A percentile compares a stretch with the other conserved stretches of the same genome.
Evolutionary conservation across 495 filamentous ascomycete species (phyloP).

Genomic region (Geoglossum glabrum): DNA sequence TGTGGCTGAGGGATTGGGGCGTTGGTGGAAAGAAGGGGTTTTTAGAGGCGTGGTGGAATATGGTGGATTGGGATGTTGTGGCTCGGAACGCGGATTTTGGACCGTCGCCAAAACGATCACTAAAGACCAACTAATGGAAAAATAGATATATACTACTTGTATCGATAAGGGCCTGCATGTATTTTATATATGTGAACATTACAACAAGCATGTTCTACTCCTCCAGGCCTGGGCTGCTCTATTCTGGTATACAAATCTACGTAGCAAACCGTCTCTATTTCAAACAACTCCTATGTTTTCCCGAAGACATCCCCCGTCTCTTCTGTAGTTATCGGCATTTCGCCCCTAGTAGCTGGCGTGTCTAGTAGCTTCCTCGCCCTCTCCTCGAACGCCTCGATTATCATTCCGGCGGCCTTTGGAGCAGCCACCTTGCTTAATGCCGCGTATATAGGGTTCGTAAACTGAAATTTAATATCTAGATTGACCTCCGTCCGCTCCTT

Average conservation of each 20-base stretch:
- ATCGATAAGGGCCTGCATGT: not conserved
- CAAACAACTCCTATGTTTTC: not conserved
- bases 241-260: not conserved
- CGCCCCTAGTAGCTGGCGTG: not conserved
- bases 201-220: not conserved
- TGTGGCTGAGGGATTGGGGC: slow-evolving; percentile 72
- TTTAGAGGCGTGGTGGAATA: slow-evolving; percentile 67
- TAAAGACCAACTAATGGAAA: not conserved
- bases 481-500: slow-evolving; percentile 43
- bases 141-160: not conserved
- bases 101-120: too few relatives aligned
- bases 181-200: not conserved
- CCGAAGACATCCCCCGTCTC: not conserved
- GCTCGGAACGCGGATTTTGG: slow-evolving; percentile 1
- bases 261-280: not conserved
- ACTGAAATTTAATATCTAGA: slow-evolving; percentile 58
- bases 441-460: slow-evolving; percentile 67
- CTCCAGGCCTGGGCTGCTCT: not conserved
- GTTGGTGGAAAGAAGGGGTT: slow-evolving; percentile 58
- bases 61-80: slow-evolving; percentile 68
- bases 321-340: not conserved
- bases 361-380: slow-evolving; percentile 42
- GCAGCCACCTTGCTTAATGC: slow-evolving; percentile 58
- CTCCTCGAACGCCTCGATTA: slow-evolving; percentile 89
- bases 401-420: slow-evolving; percentile 61